phyloP scores from a whole-genome alignment of 306 rosid species.

The Delonix regia region DNA sequence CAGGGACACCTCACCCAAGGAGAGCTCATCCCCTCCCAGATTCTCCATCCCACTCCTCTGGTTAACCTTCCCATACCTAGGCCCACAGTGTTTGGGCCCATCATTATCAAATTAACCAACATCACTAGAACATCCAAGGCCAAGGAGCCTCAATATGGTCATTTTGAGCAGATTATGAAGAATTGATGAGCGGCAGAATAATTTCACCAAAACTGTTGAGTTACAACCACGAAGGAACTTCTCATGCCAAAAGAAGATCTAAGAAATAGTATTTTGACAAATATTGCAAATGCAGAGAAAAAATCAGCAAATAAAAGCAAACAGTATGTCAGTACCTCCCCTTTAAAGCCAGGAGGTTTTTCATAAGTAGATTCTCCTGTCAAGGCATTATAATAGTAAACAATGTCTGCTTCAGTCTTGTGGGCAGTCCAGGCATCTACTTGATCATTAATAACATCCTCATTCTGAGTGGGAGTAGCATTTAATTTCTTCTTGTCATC shows the following conservation, averaged over 20 bases:
- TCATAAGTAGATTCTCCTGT: conserved; percentile 87
- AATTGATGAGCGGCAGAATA: not conserved
- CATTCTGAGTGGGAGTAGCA: conserved; percentile 44
- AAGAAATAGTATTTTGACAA: not conserved
- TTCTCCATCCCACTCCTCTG: no score
- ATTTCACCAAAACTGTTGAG: not conserved
- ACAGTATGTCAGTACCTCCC: conserved; percentile 67
- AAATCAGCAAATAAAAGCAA: conserved; percentile 1
- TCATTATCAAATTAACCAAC: not conserved
- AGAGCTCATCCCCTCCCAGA: no score
- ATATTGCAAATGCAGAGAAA: conserved; percentile 2
- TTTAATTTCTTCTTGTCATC: conserved; percentile 53
- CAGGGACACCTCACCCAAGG: no score
- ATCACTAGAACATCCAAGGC: not conserved
- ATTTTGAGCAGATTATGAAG: not conserved
- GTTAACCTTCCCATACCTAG: no score
- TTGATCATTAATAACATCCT: conserved; percentile 50
- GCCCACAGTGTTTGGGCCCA: no score
- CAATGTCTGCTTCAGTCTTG: conserved; percentile 77
- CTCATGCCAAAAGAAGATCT: not conserved
- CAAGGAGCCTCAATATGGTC: not conserved
- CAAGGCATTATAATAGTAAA: conserved; percentile 88
- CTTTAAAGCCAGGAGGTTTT: conserved; percentile 81
- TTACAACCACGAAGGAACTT: not conserved
- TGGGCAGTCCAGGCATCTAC: conserved; percentile 93